phyloP scores from a whole-genome alignment of 106 monocot genomes.

The Allium sativum region DNA sequence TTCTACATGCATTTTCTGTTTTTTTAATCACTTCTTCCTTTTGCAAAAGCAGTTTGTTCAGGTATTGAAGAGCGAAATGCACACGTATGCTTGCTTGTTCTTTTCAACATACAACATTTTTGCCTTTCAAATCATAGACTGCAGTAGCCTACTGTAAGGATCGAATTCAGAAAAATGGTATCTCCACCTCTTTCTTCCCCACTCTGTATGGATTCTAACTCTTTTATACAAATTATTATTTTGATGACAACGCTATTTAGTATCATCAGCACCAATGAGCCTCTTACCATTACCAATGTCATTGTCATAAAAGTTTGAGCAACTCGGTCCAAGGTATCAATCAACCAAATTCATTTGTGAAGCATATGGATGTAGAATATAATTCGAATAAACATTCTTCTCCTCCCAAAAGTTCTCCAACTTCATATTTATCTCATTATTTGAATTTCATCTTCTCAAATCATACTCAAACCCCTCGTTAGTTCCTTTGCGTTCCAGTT shows the following conservation, averaged over 20 bases:
- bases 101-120: constrained; percentile 36
- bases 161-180: constrained; percentile 17
- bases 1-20: constrained; percentile 44
- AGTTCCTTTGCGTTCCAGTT: constrained; percentile 11
- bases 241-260: not conserved
- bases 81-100: constrained; percentile 36
- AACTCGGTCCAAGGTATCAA: constrained; percentile 24
- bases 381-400: constrained; percentile 40
- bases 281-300: constrained; percentile 21
- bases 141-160: constrained; percentile 22
- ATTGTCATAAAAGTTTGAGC: constrained; percentile 20
- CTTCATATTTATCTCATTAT: constrained; percentile 14
- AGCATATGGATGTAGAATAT: constrained; percentile 23
- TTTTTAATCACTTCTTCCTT: constrained; percentile 56
- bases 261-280: constrained; percentile 14
- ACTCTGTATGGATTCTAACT: constrained; percentile 19
- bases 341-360: constrained; percentile 30
- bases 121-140: constrained; percentile 20
- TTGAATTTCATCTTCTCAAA: constrained; percentile 21
- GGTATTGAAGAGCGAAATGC: constrained; percentile 54
- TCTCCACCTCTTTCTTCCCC: constrained; percentile 22
- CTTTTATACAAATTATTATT: constrained; percentile 26
- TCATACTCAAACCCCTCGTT: constrained; percentile 12
- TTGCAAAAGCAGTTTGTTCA: constrained; percentile 36
- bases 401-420: constrained; percentile 34